Conservation (phyloP, 176 grass and related monocot species). For the Ensete ventricosum region DNA sequence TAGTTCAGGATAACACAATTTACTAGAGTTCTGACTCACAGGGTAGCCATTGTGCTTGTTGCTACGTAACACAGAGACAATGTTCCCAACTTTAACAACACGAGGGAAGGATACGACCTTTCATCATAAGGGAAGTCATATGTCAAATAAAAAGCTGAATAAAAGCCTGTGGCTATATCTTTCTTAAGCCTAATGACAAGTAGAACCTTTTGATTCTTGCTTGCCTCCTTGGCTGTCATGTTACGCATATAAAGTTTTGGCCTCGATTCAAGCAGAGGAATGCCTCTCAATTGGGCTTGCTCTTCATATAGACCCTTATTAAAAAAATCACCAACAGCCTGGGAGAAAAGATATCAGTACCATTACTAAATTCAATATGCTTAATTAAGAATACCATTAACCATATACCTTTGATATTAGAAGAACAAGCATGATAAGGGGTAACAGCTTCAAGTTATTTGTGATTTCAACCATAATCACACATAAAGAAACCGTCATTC, state of each 20-base stretch:
- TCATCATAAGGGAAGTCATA: conserved; percentile 18
- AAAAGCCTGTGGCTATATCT: conserved; percentile 11
- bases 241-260: conserved; percentile 89
- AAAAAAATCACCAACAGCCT: conserved; percentile 97
- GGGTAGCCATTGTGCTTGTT: conserved; percentile 93
- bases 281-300: conserved; percentile 75
- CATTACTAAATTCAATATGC: conserved; percentile 16
- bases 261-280: conserved; percentile 90
- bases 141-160: conserved; percentile 22
- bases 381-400: conserved; percentile 20
- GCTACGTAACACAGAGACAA: conserved; percentile 66
- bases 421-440: conserved; percentile 98
- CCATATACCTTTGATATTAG: conserved; percentile 79
- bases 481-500: conserved; percentile 99
- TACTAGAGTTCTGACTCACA: conserved; percentile 36
- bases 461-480: conserved; percentile 99
- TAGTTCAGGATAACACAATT: neutral
- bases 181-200: neutral
- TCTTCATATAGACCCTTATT: conserved; percentile 91
- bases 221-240: conserved; percentile 73
- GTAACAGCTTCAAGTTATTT: conserved; percentile 94
- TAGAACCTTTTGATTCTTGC: conserved; percentile 86
- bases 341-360: conserved; percentile 24
- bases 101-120: conserved; percentile 73
- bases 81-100: conserved; percentile 60